Evolutionary conservation across 2,329 filamentous ascomycete genomes (phyloP).

Genomic region (Aspergillus nomiae): DNA sequence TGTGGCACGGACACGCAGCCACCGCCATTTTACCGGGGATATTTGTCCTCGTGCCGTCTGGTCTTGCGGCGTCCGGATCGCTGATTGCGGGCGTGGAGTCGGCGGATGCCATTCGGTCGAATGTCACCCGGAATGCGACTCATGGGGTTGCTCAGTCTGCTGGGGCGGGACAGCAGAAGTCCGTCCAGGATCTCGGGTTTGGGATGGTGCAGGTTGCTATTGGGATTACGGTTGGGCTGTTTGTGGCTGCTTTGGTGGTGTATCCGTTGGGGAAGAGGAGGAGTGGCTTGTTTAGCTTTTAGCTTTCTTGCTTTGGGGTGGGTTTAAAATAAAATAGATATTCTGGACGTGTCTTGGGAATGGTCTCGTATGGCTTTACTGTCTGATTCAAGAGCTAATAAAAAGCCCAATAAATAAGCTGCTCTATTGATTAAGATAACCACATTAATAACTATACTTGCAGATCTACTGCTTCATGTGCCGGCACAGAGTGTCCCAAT

Average conservation of each 20-base stretch:
- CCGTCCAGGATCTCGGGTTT: slow-evolving; percentile 47
- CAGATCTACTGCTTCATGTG: slow-evolving; percentile 5
- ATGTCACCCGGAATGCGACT: slow-evolving; percentile 21
- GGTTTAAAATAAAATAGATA: too few relatives aligned
- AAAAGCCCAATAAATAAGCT: background rate
- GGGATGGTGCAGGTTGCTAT: slow-evolving; percentile 52
- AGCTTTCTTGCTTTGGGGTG: background rate
- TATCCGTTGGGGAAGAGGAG: slow-evolving; percentile 50
- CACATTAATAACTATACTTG: slow-evolving; percentile 4
- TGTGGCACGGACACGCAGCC: slow-evolving; percentile 75
- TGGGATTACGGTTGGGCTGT: slow-evolving; percentile 50
- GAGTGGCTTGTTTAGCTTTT: slow-evolving; percentile 50
- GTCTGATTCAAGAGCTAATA: too few relatives aligned
- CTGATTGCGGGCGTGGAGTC: slow-evolving; percentile 59
- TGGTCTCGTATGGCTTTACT: too few relatives aligned
- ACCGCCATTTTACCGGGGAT: slow-evolving; percentile 86
- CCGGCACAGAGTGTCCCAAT: slow-evolving; percentile 8
- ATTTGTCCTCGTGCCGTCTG: slow-evolving; percentile 67
- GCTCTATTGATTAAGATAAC: background rate
- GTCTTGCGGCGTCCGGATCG: slow-evolving; percentile 55
- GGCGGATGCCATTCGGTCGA: slow-evolving; percentile 54
- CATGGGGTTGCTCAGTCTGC: background rate
- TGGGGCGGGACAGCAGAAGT: slow-evolving; percentile 28
- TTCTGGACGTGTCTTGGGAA: too few relatives aligned
- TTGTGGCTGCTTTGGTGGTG: slow-evolving; percentile 48